These are phyloP conservation scores for Boletus bicolor DNA, from an alignment of 768 basidiomycete species.

Conservation along the genomic window DNA sequence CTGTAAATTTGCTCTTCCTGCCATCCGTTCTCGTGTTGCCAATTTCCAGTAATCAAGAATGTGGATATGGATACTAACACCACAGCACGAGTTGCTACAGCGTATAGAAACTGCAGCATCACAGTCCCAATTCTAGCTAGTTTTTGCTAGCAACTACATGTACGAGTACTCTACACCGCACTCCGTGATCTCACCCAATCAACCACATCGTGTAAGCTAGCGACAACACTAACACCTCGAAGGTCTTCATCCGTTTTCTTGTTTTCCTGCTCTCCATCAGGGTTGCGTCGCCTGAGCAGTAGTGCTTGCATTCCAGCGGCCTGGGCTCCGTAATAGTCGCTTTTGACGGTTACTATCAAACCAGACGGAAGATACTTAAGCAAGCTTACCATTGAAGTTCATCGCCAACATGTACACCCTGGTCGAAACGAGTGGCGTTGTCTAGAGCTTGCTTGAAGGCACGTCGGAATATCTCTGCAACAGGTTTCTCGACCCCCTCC, in stretches of 20 bases:
- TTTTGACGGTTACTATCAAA: conserved; percentile 26
- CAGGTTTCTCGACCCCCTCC: conserved; percentile 68
- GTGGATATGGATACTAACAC: background rate
- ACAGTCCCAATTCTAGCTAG: no score
- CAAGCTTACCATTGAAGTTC: conserved; percentile 58
- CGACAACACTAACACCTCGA: conserved; percentile 36
- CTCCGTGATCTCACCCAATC: conserved; percentile 33
- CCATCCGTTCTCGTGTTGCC: no score
- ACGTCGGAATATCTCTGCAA: conserved; percentile 52
- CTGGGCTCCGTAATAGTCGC: conserved; percentile 65
- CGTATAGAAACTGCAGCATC: background rate
- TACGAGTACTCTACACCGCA: background rate
- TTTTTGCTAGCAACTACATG: background rate
- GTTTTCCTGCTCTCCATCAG: conserved; percentile 45
- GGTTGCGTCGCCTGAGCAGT: conserved; percentile 50
- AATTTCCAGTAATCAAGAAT: background rate
- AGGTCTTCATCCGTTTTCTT: conserved; percentile 45
- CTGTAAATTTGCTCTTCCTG: no score
- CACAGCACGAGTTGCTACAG: background rate
- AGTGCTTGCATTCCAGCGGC: conserved; percentile 54
- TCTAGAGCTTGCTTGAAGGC: conserved; percentile 28
- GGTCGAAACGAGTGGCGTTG: conserved; percentile 7
- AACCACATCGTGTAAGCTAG: conserved; percentile 35
- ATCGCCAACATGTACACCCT: conserved; percentile 74
- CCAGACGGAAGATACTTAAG: background rate